Percentiles rank a stretch among this genome's conserved stretches.
These are phyloP conservation scores for Graphilbum fragrans DNA, from an alignment of 2,329 filamentous ascomycete species.

Conservation along the genomic window DNA sequence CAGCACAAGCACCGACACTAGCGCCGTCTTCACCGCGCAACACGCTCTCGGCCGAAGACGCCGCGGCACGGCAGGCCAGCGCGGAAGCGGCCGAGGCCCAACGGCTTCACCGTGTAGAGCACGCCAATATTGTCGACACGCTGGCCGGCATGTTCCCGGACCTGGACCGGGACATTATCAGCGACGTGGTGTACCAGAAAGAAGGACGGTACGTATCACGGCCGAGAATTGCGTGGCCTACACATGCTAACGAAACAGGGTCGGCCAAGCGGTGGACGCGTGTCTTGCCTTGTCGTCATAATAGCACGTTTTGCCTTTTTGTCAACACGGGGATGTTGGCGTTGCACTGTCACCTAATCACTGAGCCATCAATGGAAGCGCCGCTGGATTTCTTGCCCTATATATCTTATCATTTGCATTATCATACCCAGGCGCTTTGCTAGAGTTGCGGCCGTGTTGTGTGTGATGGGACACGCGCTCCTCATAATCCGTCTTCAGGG, in stretches of 20 bases:
- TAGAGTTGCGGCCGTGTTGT: too few relatives aligned
- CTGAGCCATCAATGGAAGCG: background rate
- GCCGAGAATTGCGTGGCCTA: background rate
- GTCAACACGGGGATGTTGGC: too few relatives aligned
- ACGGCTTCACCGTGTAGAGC: constrained; percentile 70
- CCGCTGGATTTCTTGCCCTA: too few relatives aligned
- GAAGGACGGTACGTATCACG: constrained; percentile 68
- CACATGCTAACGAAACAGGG: constrained; percentile 35
- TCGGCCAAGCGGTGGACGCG: constrained; percentile 75
- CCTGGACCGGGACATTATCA: constrained; percentile 85
- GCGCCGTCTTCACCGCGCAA: constrained; percentile 18
- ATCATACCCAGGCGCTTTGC: too few relatives aligned
- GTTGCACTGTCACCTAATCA: background rate
- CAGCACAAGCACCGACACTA: too few relatives aligned
- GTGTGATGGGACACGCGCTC: too few relatives aligned
- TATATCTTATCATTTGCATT: too few relatives aligned
- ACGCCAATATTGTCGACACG: constrained; percentile 85
- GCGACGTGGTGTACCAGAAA: constrained; percentile 92
- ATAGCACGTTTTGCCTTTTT: background rate
- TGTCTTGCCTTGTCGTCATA: constrained; percentile 54
- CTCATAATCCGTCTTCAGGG: too few relatives aligned
- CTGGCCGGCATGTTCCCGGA: constrained; percentile 94
- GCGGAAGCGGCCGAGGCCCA: constrained; percentile 82
- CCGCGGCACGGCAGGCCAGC: constrained; percentile 79
- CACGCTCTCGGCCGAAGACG: constrained; percentile 64